These are phyloP conservation scores for Nothophaeocryptopus gaeumannii DNA, from an alignment of 2,329 filamentous ascomycete species.

Conservation along the genomic window DNA sequence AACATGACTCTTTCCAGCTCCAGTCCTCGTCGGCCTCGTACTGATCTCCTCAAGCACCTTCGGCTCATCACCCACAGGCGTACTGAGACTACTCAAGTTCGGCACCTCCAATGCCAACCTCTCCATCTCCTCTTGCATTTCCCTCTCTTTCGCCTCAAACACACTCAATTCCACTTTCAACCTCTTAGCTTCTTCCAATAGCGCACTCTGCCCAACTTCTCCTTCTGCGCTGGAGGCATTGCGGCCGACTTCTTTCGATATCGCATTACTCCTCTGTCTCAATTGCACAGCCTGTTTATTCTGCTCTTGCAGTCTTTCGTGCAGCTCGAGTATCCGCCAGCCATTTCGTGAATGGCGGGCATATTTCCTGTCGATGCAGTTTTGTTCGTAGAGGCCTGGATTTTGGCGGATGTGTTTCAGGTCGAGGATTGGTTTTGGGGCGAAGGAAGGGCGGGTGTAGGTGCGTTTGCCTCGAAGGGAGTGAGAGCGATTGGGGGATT, in stretches of 20 bases:
- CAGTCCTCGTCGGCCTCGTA: not conserved
- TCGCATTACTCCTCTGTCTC: slow-evolving; percentile 64
- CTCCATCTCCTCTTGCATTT: slow-evolving; percentile 39
- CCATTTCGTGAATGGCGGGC: slow-evolving; percentile 51
- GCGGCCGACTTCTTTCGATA: slow-evolving; percentile 51
- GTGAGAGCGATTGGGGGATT: no score
- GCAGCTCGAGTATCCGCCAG: slow-evolving; percentile 52
- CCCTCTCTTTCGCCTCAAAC: slow-evolving; percentile 62
- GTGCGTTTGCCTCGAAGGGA: not conserved
- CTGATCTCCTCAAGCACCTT: slow-evolving; percentile 72
- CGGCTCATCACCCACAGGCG: slow-evolving; percentile 67
- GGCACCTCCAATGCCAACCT: slow-evolving; percentile 46
- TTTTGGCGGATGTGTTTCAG: slow-evolving; percentile 88
- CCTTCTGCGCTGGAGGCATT: slow-evolving; percentile 37
- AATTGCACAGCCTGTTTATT: slow-evolving; percentile 60
- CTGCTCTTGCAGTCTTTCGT: slow-evolving; percentile 46
- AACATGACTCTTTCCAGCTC: slow-evolving; percentile 47
- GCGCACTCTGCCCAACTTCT: slow-evolving; percentile 39
- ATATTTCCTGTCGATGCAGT: slow-evolving; percentile 85
- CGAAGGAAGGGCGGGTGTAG: slow-evolving; percentile 62
- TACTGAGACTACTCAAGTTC: slow-evolving; percentile 76
- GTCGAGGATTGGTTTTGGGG: slow-evolving; percentile 76
- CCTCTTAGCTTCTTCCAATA: slow-evolving; percentile 62
- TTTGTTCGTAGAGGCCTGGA: slow-evolving; percentile 73
- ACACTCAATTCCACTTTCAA: slow-evolving; percentile 62